Percentiles rank a stretch among this genome's conserved stretches.
Conservation (phyloP, 2,329 filamentous ascomycete species). For the Blumeriella jaapii region DNA sequence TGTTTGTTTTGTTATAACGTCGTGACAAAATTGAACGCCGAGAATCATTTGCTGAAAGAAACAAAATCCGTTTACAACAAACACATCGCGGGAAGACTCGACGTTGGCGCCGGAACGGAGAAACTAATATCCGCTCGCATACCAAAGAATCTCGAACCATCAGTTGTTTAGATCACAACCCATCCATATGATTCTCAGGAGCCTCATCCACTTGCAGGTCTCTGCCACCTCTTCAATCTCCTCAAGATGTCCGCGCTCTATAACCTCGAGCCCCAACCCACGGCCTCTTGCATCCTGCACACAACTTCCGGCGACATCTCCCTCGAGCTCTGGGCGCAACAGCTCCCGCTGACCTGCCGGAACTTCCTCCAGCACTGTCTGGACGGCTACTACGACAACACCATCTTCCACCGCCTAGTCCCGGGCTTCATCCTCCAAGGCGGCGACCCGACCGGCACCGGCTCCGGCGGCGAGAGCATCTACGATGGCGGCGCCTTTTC, state of each 20-base stretch:
- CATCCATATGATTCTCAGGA: background rate
- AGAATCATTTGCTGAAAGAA: too few relatives aligned
- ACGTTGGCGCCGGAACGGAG: too few relatives aligned
- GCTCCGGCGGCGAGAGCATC: conserved; percentile 83
- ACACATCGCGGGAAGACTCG: too few relatives aligned
- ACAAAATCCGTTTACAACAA: too few relatives aligned
- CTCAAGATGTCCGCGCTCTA: conserved; percentile 73
- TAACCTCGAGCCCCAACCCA: conserved; percentile 89
- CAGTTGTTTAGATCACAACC: background rate
- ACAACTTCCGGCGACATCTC: conserved; percentile 83
- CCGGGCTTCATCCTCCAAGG: conserved; percentile 91
- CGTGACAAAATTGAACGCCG: too few relatives aligned
- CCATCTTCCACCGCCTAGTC: conserved; percentile 86
- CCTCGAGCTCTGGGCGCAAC: conserved; percentile 89
- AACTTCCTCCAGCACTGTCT: conserved; percentile 94
- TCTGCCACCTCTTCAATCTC: background rate
- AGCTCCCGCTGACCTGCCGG: conserved; percentile 79
- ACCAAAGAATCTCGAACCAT: too few relatives aligned
- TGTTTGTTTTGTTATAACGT: too few relatives aligned
- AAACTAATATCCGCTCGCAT: too few relatives aligned
- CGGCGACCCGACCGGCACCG: conserved; percentile 87
- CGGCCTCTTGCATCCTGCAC: conserved; percentile 80
- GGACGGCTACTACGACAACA: conserved; percentile 90
- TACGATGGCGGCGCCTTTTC: conserved; percentile 71
- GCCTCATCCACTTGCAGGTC: conserved; percentile 21